These are phyloP conservation scores for Torrubiella hemipterigena DNA, from an alignment of 2,329 filamentous ascomycete genomes.

Conservation along the genomic window DNA sequence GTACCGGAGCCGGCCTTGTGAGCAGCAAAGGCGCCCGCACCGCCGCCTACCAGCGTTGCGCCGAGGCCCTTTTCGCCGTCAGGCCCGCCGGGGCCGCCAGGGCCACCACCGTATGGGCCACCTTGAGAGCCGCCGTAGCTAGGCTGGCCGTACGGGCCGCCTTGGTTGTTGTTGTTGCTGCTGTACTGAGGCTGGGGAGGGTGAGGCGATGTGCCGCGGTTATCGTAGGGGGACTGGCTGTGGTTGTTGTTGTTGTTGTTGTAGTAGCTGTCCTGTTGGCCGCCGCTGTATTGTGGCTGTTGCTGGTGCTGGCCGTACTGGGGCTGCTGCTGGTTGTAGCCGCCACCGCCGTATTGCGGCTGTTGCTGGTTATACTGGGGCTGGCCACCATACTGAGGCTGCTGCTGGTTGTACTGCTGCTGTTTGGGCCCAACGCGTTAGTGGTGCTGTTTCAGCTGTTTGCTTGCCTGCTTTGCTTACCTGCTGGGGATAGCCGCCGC, in stretches of 20 bases:
- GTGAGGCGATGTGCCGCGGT: constrained; percentile 10
- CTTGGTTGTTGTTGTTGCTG: constrained; percentile 9
- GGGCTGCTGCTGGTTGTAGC: constrained; percentile 6
- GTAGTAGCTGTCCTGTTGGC: background rate
- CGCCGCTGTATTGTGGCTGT: background rate
- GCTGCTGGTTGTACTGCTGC: constrained; percentile 11
- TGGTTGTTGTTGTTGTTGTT: constrained; percentile 6
- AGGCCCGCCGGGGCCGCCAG: constrained; percentile 15
- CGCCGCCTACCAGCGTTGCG: constrained; percentile 39
- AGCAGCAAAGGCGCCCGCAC: constrained; percentile 40
- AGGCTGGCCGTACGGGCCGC: constrained; percentile 12
- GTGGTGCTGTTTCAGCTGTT: background rate
- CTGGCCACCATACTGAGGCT: constrained; percentile 6
- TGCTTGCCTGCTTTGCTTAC: background rate
- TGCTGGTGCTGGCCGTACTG: constrained; percentile 3
- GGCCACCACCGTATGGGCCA: constrained; percentile 9
- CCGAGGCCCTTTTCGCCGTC: constrained; percentile 42
- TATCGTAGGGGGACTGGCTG: constrained; percentile 5
- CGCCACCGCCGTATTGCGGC: constrained; percentile 8
- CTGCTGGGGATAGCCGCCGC: background rate
- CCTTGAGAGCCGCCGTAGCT: constrained; percentile 9
- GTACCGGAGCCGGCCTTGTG: constrained; percentile 40
- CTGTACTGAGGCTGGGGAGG: constrained; percentile 10
- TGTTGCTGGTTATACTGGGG: constrained; percentile 3
- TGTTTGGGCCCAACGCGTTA: background rate